Evolutionary conservation across 176 grass and related monocot species (phyloP).

Genomic region (Alopecurus myosuroides): DNA sequence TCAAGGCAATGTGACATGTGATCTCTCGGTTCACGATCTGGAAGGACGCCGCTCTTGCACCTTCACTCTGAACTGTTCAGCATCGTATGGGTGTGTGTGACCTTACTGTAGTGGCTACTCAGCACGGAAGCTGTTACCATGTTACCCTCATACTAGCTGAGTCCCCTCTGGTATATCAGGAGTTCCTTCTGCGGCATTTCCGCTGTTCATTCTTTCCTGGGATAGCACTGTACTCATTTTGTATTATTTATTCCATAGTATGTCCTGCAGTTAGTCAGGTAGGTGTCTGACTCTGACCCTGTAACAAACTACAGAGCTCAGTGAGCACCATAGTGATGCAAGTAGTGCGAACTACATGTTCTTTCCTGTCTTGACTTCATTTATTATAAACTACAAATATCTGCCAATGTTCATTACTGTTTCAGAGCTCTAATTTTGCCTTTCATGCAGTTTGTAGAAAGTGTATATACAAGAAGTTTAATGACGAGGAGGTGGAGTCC

Average conservation of each 20-base stretch:
- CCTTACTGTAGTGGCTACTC: background rate
- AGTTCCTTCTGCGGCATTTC: background rate
- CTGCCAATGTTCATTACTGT: background rate
- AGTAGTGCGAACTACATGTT: background rate
- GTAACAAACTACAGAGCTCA: background rate
- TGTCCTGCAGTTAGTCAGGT: background rate
- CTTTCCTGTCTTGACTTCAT: background rate
- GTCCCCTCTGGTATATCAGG: background rate
- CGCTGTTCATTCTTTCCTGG: background rate
- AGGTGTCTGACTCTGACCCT: background rate
- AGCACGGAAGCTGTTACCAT: background rate
- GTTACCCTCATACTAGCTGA: background rate
- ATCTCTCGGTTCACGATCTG: background rate
- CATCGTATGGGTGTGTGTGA: background rate
- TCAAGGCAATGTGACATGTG: background rate
- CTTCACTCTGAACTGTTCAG: background rate
- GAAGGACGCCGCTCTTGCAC: background rate
- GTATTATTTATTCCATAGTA: background rate
- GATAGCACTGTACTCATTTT: background rate
- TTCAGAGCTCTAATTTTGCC: background rate
- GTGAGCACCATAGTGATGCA: background rate
- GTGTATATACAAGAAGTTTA: constrained; percentile 78
- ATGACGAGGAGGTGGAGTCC: constrained; percentile 66
- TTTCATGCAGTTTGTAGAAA: constrained; percentile 72
- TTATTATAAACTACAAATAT: constrained; percentile 1